These are phyloP conservation scores for Nakaseomyces nivariensis DNA, from an alignment of 1,139 yeast genomes.

Conservation along the genomic window DNA sequence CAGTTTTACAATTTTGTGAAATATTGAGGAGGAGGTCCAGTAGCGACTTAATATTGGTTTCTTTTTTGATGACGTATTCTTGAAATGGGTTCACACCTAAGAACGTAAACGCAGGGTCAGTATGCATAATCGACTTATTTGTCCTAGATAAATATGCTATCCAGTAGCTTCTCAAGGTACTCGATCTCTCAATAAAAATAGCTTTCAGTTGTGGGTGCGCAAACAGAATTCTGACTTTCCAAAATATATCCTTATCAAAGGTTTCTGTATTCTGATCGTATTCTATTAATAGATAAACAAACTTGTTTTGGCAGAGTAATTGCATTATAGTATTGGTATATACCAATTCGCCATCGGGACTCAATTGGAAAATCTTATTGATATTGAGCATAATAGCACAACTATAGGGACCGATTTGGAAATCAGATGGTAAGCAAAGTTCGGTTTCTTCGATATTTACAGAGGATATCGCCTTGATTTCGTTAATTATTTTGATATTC, in stretches of 20 bases:
- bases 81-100: neutral
- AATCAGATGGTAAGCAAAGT: constrained; percentile 10
- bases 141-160: neutral
- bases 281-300: constrained; percentile 12
- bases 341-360: constrained; percentile 5
- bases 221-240: constrained; percentile 17
- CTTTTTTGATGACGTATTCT: neutral
- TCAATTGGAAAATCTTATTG: constrained; percentile 14
- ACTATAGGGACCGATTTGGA: constrained; percentile 11
- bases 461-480: constrained; percentile 10
- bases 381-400: constrained; percentile 14
- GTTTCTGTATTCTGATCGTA: constrained; percentile 8
- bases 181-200: constrained; percentile 6
- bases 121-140: neutral
- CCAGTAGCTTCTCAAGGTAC: neutral
- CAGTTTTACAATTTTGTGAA: neutral
- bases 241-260: constrained; percentile 16
- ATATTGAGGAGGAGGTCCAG: neutral
- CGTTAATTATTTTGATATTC: neutral
- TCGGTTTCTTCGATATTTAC: neutral
- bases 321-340: constrained; percentile 7
- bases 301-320: constrained; percentile 10
- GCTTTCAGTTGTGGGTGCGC: constrained; percentile 6
- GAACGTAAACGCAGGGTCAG: constrained; percentile 7
- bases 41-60: neutral